A percentile compares a stretch with the other conserved stretches of the same genome.
Evolutionary conservation across 352 stramenopile species (phyloP).

Genomic region (Globisporangium radiosum): DNA sequence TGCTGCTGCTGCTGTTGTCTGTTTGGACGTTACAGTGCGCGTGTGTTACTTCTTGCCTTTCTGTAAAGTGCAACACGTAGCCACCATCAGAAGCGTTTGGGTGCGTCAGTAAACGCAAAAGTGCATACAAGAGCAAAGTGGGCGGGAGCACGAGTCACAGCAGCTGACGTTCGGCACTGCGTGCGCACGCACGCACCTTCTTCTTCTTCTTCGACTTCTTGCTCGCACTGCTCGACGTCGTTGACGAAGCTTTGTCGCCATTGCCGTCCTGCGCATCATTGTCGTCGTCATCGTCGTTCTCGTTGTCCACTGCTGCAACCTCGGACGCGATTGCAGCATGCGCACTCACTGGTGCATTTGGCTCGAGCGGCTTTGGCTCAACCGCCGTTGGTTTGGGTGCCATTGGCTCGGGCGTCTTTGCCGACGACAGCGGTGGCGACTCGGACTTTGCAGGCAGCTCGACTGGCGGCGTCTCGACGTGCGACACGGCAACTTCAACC

Average conservation of each 20-base stretch:
- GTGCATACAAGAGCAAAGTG: too few species aligned
- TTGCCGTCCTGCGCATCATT: conserved; percentile 13
- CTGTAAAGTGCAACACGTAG: conserved; percentile 13
- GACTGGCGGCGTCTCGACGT: conserved; percentile 10
- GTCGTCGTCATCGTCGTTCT: conserved; percentile 27
- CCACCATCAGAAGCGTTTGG: conserved; percentile 1
- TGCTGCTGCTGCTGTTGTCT: too few species aligned
- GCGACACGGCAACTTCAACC: conserved; percentile 5
- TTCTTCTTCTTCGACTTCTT: conserved; percentile 71
- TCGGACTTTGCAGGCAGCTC: background rate
- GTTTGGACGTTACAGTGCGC: too few species aligned
- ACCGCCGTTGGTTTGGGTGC: too few species aligned
- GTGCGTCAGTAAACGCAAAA: too few species aligned
- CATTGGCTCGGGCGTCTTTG: too few species aligned
- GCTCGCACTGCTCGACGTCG: conserved; percentile 23
- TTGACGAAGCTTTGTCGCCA: conserved; percentile 17
- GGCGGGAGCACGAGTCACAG: background rate
- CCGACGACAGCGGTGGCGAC: too few species aligned
- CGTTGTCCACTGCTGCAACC: conserved; percentile 6
- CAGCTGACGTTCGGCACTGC: background rate
- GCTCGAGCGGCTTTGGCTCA: too few species aligned
- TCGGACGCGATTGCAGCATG: background rate
- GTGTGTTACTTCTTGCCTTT: conserved; percentile 37
- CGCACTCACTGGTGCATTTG: background rate
- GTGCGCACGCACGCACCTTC: conserved; percentile 28